A percentile compares a stretch with the other conserved stretches of the same genome.
These are phyloP conservation scores for Marasmius fiardii DNA, from an alignment of 1,284 basidiomycete species.

Conservation along the genomic window DNA sequence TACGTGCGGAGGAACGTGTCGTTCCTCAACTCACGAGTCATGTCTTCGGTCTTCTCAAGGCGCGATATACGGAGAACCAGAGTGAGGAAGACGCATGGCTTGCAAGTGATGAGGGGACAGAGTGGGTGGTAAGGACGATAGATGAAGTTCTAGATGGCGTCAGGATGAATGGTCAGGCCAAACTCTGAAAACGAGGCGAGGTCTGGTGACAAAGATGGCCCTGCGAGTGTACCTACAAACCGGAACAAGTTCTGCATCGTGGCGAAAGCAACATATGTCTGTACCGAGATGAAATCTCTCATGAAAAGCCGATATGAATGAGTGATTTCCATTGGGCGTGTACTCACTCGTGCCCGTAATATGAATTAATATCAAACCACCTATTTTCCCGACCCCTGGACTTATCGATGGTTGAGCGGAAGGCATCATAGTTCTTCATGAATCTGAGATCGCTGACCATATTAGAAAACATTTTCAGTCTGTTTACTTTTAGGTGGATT, in stretches of 20 bases:
- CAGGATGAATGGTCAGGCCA: constrained; percentile 41
- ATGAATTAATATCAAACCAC: constrained; percentile 1
- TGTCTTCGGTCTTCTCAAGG: constrained; percentile 91
- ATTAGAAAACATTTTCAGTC: background rate
- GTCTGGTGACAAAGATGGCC: constrained; percentile 15
- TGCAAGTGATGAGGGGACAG: constrained; percentile 84
- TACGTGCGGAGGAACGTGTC: constrained; percentile 87
- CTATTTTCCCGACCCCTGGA: background rate
- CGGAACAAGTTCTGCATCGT: constrained; percentile 32
- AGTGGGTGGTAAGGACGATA: constrained; percentile 88
- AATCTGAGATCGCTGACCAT: background rate
- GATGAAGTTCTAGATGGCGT: constrained; percentile 79
- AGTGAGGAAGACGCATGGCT: constrained; percentile 84
- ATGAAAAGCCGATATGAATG: constrained; percentile 1
- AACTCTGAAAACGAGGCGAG: constrained; percentile 46
- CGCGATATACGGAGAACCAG: constrained; percentile 55
- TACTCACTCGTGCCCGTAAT: background rate
- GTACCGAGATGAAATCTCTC: constrained; percentile 1
- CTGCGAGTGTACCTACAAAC: constrained; percentile 24
- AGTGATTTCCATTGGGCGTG: constrained; percentile 4
- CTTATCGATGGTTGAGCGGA: constrained; percentile 1
- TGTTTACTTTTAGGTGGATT: background rate
- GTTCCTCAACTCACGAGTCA: constrained; percentile 91
- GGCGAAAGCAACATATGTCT: constrained; percentile 15
- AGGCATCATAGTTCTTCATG: background rate